Evolutionary conservation across 805 yeast species (phyloP).

Genomic region (Torulaspora indica): DNA sequence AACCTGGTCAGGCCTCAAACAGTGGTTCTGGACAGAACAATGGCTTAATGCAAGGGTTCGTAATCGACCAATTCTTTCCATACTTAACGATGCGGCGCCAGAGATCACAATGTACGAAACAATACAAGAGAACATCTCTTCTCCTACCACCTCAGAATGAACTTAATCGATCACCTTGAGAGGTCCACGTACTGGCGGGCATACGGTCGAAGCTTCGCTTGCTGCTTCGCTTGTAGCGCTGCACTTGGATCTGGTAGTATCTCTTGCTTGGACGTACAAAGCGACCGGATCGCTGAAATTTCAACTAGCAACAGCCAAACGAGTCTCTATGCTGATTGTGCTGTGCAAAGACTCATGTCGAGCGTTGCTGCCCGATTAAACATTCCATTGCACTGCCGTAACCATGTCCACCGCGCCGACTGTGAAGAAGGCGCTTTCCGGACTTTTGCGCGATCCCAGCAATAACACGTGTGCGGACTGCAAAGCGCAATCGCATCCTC

Average conservation of each 20-base stretch:
- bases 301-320: neutral
- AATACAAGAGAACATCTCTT: no score
- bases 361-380: no score
- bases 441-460: slow-evolving; percentile 67
- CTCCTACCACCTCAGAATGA: neutral
- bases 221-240: no score
- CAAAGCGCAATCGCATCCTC: slow-evolving; percentile 80
- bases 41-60: neutral
- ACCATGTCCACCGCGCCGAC: slow-evolving; percentile 40
- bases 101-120: no score
- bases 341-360: no score
- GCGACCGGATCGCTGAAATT: neutral
- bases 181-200: no score
- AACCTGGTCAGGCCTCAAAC: neutral
- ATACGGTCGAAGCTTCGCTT: no score
- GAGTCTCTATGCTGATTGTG: neutral
- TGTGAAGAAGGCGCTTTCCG: slow-evolving; percentile 54
- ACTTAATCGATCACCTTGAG: neutral
- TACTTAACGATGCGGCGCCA: no score
- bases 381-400: no score
- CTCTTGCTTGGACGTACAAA: no score
- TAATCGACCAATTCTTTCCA: no score
- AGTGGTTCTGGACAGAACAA: neutral
- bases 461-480: slow-evolving; percentile 89
- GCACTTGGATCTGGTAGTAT: no score